phyloP scores from a whole-genome alignment of 495 filamentous ascomycete species.

The Xylaria longipes region DNA sequence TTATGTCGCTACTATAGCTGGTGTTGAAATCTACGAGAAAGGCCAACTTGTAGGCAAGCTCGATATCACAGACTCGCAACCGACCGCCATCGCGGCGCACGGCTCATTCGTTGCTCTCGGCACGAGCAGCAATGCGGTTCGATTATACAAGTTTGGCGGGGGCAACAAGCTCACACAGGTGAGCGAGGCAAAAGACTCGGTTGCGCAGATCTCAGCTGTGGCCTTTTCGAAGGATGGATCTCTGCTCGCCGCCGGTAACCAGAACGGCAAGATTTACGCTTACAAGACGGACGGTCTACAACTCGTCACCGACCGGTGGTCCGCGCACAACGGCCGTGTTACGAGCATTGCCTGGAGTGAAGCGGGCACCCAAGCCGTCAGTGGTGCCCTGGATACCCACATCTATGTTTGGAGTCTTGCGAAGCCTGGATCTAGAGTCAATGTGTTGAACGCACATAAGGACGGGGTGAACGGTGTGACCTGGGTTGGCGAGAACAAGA shows the following conservation, averaged over 20 bases:
- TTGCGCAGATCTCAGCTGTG: constrained; percentile 67
- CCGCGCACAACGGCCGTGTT: constrained; percentile 87
- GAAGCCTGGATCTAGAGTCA: constrained; percentile 80
- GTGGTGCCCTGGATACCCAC: constrained; percentile 86
- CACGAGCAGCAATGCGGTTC: constrained; percentile 71
- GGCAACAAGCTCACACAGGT: constrained; percentile 47
- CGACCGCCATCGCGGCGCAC: constrained; percentile 72
- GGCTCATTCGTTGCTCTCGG: constrained; percentile 75
- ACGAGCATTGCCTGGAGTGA: constrained; percentile 83
- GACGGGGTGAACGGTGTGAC: constrained; percentile 89
- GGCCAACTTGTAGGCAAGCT: constrained; percentile 60
- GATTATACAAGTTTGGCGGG: constrained; percentile 68
- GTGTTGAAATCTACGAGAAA: constrained; percentile 69
- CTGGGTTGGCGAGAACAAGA: constrained; percentile 76
- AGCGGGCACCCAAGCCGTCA: constrained; percentile 76
- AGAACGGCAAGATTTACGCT: constrained; percentile 83
- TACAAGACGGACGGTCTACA: constrained; percentile 67
- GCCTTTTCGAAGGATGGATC: constrained; percentile 78
- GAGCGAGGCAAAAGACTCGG: constrained; percentile 58
- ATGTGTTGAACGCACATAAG: constrained; percentile 85
- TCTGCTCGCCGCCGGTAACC: constrained; percentile 79
- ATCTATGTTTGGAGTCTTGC: constrained; percentile 90
- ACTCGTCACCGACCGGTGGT: constrained; percentile 80
- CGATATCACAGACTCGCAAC: constrained; percentile 57
- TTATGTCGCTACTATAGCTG: constrained; percentile 69